Percentiles rank a stretch among this genome's conserved stretches.
Conservation (phyloP, 1,284 basidiomycete genomes). For the Cerrena zonata region DNA sequence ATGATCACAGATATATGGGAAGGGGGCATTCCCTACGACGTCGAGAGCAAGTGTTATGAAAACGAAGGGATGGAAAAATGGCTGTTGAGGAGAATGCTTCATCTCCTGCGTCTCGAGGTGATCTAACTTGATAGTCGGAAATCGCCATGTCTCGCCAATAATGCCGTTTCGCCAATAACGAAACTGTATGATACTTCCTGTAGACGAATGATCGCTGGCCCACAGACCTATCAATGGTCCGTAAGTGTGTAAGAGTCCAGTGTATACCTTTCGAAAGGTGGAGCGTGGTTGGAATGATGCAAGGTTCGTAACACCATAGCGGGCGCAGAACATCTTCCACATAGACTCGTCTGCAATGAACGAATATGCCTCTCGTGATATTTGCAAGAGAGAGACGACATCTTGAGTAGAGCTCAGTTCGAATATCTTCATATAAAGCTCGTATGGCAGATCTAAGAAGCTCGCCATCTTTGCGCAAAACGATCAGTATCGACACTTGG, state of each 20-base stretch:
- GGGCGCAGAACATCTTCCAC: slow-evolving; percentile 17
- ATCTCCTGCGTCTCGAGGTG: background rate
- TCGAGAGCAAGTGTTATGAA: slow-evolving; percentile 9
- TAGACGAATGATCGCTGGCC: slow-evolving; percentile 22
- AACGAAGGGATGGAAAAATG: slow-evolving; percentile 15
- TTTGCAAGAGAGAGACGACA: slow-evolving; percentile 12
- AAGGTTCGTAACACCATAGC: slow-evolving; percentile 13
- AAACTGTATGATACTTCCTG: slow-evolving; percentile 20
- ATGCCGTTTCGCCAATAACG: slow-evolving; percentile 16
- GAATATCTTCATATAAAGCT: slow-evolving; percentile 16
- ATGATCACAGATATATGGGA: background rate
- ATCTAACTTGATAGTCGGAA: background rate
- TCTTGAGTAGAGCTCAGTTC: slow-evolving; percentile 13
- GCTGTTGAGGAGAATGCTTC: slow-evolving; percentile 7
- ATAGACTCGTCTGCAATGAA: slow-evolving; percentile 15
- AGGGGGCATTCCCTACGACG: background rate
- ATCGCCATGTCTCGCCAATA: slow-evolving; percentile 21
- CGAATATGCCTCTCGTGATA: slow-evolving; percentile 13
- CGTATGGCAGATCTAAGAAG: slow-evolving; percentile 17
- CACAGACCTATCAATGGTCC: slow-evolving; percentile 19
- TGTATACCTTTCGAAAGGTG: slow-evolving; percentile 18
- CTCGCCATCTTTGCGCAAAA: too few relatives aligned
- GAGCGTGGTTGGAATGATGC: slow-evolving; percentile 7
- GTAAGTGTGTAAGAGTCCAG: slow-evolving; percentile 17
- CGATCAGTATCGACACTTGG: too few relatives aligned